Conservation (phyloP, 108 stramenopile species). For the Tribonema minus region DNA sequence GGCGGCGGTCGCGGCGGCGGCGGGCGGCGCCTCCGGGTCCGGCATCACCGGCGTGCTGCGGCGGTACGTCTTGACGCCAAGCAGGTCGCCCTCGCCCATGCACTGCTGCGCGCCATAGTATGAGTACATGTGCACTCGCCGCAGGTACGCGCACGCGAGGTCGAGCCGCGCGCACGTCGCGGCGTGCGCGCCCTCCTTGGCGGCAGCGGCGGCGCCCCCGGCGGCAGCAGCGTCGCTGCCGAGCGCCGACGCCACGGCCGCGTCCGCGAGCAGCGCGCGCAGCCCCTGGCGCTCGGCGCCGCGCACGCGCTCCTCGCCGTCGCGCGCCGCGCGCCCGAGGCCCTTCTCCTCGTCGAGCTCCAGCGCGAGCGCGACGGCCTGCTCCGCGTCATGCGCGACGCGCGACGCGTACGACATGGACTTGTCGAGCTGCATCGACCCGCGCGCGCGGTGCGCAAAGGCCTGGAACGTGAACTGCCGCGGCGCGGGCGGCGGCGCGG, state of each 20-base stretch:
- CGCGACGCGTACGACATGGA: conserved; percentile 26
- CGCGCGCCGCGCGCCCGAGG: neutral
- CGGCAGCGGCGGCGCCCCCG: neutral
- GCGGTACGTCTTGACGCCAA: conserved; percentile 2
- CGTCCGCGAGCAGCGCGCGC: neutral
- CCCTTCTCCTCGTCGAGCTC: conserved; percentile 28
- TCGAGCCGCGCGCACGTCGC: conserved; percentile 24
- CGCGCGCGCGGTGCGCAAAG: too few species aligned
- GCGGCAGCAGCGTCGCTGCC: neutral
- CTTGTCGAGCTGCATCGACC: too few species aligned
- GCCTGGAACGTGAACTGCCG: too few species aligned
- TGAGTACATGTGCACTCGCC: conserved; percentile 45
- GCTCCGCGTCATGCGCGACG: conserved; percentile 11
- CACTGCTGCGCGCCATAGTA: conserved; percentile 46
- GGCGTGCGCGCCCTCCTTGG: neutral
- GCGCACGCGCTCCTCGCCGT: neutral
- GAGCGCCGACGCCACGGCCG: neutral
- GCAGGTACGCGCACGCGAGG: conserved; percentile 47
- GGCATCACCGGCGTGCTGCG: conserved; percentile 1
- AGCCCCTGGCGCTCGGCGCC: neutral
- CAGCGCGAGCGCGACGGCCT: conserved; percentile 24
- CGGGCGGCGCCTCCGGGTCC: too few species aligned
- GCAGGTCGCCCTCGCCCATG: conserved; percentile 48
- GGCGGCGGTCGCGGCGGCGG: too few species aligned
- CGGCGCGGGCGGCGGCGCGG: too few species aligned